Evolutionary conservation across 2,329 filamentous ascomycete genomes (phyloP), one percentile per base, ranked within the genome.

Genomic region (Drechslerella dactyloides): DNA sequence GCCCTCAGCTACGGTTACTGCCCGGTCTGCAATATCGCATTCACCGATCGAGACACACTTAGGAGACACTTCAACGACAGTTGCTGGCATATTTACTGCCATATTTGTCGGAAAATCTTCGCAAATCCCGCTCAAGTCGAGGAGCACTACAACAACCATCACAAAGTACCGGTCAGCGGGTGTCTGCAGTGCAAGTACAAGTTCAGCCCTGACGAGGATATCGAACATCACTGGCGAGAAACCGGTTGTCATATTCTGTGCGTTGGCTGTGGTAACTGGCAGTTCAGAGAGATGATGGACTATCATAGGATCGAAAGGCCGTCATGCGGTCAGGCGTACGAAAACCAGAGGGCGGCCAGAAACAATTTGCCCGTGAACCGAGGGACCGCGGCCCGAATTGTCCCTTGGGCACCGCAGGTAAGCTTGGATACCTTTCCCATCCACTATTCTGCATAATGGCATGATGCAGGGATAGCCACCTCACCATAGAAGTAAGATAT

Each of bases 191-290:
- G 65, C 40, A 53, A 27, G 8, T 50, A 54, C 35, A 27, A 58
- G 27, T 17, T 30, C 23, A 37, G 35, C 15, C 21, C n/a, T 11
- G 59, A 37, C 21, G 37, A 27, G 8, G 21, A 55, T 15, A 11
- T 70, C 5, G 15, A 51, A 35, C n/a, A 13, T 4, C 66, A 70
- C 21, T 70, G 66, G 66, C 50, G n/a, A 5, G 54, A 63, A 44
- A 70, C 57, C 4, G 53, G 53, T 5, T 70, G 66, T 13, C 58
- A 70, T 24, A 17, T 48, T 8, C 5, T 59, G 59, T 70, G 66
- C 40, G 13, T 30, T 6, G 30, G 7, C 19, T 70, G 66, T 15
- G 24, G 24, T 5, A 50, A 24, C 10, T 70, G 66, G 66, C 63
- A 48, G 15, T 55, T 50, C 24, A 1, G 30, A 2, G 59, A 70